Evolutionary conservation across 345 rosid species (phyloP), one percentile per base, ranked within the genome.

Genomic region (Litchi chinensis): DNA sequence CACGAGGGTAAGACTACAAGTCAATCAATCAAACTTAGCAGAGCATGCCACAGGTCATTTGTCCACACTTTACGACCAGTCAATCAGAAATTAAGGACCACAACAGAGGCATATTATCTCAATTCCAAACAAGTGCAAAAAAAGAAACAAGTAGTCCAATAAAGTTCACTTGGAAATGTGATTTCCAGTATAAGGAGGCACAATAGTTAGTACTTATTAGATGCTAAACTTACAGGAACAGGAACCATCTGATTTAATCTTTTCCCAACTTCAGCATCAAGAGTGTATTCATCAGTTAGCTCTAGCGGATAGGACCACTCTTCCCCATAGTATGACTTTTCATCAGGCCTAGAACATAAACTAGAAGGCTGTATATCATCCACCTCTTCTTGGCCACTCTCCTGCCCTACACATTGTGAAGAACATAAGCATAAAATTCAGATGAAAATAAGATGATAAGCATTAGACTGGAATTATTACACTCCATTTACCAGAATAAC

Each of bases 161-260:
- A 65, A 48, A 10, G 48, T 11, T 50, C 40, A 0, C 21, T 43
- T 32, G 4, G 8, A 32, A 37, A 66, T 66, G 22, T 37, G 72
- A 67, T 62, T 64, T 24, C 52, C 52, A 60, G 16, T 26, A 63
- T 21, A 73, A 56, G 50, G 10, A 75, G 39, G 67, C 63, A 73
- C 24, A 41, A 24, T 68, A 50, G n/a, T 50, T 66, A 63, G 13
- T 59, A 40, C 22, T 66, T 54, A 44, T 46, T 74, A 12, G 65
- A 75, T 57, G 70, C 57, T 10, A 81, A 63, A 86, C 95, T 87
- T 85, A 91, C 95, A n/a, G 91, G 95, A 71, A 91, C 86, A 40
- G 91, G 85, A 83, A 88, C 84, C 93, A 91, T 90, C 80, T 87
- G 91, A 85, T 87, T 86, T 69, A 91, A 81, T 87, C 88, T 81